These are phyloP conservation scores for Cucumis melo DNA, from an alignment of 306 rosid species.

Conservation along the genomic window DNA sequence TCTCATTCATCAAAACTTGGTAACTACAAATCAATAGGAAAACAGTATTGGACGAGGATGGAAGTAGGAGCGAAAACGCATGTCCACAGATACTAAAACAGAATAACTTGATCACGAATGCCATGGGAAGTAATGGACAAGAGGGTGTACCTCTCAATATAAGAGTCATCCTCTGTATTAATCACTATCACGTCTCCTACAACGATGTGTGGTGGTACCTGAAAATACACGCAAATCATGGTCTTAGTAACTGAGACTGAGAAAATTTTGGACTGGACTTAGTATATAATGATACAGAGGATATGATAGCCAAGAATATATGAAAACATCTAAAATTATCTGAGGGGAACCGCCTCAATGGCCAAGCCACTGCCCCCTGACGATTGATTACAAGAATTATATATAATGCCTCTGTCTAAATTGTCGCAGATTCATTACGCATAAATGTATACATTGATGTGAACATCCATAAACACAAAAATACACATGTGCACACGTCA, in stretches of 20 bases:
- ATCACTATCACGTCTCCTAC: conserved; percentile 69
- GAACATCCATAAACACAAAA: too few species aligned
- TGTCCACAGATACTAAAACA: neutral
- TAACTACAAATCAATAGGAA: neutral
- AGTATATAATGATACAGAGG: neutral
- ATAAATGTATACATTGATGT: neutral
- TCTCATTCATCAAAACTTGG: neutral
- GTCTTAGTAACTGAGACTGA: neutral
- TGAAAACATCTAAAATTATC: neutral
- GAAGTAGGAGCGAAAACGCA: neutral
- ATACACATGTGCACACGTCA: neutral
- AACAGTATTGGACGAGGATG: neutral
- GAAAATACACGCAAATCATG: conserved; percentile 1
- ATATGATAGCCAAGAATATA: neutral
- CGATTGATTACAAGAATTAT: neutral
- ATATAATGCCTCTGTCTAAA: neutral
- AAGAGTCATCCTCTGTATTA: conserved; percentile 58
- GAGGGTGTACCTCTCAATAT: conserved; percentile 60
- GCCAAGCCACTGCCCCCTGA: neutral
- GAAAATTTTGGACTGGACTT: too few species aligned
- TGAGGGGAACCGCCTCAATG: neutral
- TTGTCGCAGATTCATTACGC: neutral
- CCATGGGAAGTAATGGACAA: neutral
- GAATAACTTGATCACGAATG: neutral
- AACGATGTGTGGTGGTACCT: conserved; percentile 72